Evolutionary conservation across 2,329 filamentous ascomycete genomes (phyloP).

Genomic region (Trichoderma citrinoviride): DNA sequence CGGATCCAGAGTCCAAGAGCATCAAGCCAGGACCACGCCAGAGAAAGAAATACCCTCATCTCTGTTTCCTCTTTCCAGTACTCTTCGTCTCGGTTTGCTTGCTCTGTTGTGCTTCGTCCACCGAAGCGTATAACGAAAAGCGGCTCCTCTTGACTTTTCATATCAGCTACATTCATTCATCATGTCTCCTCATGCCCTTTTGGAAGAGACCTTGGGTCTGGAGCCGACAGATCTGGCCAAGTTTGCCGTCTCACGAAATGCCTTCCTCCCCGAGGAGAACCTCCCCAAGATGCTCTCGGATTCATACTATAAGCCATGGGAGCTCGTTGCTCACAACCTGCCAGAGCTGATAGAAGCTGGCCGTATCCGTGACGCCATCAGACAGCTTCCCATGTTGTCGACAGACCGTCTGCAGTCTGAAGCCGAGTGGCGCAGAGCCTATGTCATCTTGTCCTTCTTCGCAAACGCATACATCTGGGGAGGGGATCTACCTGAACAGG

Average conservation of each 20-base stretch:
- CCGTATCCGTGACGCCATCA: conserved; percentile 61
- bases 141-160: not conserved
- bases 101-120: too few relatives aligned
- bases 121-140: too few relatives aligned
- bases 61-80: not conserved
- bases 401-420: conserved; percentile 61
- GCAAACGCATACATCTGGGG: conserved; percentile 90
- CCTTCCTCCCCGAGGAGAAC: conserved; percentile 72
- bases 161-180: conserved; percentile 7
- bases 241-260: conserved; percentile 53
- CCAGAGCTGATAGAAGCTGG: conserved; percentile 64
- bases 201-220: conserved; percentile 22
- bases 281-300: conserved; percentile 65
- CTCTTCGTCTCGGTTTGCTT: too few relatives aligned
- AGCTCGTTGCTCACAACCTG: conserved; percentile 65
- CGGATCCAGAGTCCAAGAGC: too few relatives aligned
- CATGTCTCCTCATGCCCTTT: conserved; percentile 46
- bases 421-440: conserved; percentile 77
- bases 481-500: conserved; percentile 69
- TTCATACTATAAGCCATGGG: conserved; percentile 78
- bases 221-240: conserved; percentile 33
- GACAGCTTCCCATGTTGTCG: conserved; percentile 66
- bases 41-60: not conserved
- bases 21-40: not conserved
- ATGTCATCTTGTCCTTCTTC: conserved; percentile 74